phyloP scores from a whole-genome alignment of 345 rosid species.

The Nasturtium officinale region DNA sequence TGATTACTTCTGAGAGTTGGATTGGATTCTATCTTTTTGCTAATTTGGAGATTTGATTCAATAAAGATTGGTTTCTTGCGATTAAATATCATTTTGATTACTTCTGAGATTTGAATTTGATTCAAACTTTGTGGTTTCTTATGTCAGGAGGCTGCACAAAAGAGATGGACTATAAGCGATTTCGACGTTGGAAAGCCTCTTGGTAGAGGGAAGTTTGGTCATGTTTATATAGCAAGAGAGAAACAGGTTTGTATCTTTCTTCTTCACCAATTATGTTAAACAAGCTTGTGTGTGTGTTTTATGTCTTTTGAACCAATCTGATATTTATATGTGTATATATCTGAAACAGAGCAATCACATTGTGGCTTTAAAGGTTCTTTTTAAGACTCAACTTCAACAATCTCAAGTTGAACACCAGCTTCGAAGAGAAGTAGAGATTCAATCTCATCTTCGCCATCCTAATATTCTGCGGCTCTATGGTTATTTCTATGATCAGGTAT shows the following conservation, averaged over 20 bases:
- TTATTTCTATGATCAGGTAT: constrained; percentile 93
- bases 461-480: constrained; percentile 88
- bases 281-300: neutral
- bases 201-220: constrained; percentile 93
- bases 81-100: neutral
- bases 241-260: constrained; percentile 54
- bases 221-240: constrained; percentile 88
- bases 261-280: neutral
- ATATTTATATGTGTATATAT: neutral
- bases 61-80: neutral
- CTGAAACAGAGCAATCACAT: constrained; percentile 78
- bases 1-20: too few relatives aligned
- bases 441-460: constrained; percentile 90
- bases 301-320: neutral
- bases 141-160: constrained; percentile 57
- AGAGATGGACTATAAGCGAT: constrained; percentile 79
- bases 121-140: constrained; percentile 10
- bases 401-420: constrained; percentile 96
- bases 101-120: neutral
- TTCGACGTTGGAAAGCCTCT: constrained; percentile 93
- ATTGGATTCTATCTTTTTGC: too few relatives aligned
- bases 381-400: constrained; percentile 88
- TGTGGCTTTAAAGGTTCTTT: constrained; percentile 89
- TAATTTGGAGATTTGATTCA: neutral
- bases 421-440: constrained; percentile 91